Conservation (phyloP, 176 grass and related monocot species). For the Urochloa ruziziensis region DNA sequence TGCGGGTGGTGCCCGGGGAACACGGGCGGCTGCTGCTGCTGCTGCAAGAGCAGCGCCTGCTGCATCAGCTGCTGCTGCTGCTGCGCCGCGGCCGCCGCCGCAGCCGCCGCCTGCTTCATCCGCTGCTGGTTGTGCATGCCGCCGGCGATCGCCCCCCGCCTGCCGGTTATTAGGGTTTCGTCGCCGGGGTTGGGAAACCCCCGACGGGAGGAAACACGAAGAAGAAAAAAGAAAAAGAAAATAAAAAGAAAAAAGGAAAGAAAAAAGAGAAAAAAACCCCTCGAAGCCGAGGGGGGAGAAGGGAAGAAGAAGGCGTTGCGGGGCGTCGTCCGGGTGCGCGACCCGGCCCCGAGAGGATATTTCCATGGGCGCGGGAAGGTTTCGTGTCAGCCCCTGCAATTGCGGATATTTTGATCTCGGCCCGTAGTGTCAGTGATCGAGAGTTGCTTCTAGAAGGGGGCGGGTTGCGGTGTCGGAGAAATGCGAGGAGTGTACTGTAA, state of each 20-base stretch:
- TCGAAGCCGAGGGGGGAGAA: slow-evolving; percentile 41
- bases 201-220: neutral
- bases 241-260: slow-evolving; percentile 11
- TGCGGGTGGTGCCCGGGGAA: slow-evolving; percentile 75
- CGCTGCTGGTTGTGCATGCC: slow-evolving; percentile 66
- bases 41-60: slow-evolving; percentile 75
- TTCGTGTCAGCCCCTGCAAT: accelerated
- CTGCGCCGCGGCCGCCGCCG: slow-evolving; percentile 42
- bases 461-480: accelerated
- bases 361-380: neutral
- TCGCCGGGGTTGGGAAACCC: neutral
- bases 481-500: accelerated
- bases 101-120: slow-evolving; percentile 74
- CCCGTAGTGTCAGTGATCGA: neutral
- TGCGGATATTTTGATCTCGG: accelerated
- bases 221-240: slow-evolving; percentile 13
- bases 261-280: neutral
- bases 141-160: neutral
- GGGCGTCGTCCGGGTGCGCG: neutral
- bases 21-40: slow-evolving; percentile 54
- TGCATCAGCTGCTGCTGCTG: slow-evolving; percentile 79
- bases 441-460: no score
- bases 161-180: slow-evolving; percentile 57
- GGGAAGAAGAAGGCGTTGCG: neutral
- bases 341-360: slow-evolving; percentile 27